These are phyloP conservation scores for Carpinus viminea DNA, from an alignment of 306 rosid genomes.

Conservation along the genomic window DNA sequence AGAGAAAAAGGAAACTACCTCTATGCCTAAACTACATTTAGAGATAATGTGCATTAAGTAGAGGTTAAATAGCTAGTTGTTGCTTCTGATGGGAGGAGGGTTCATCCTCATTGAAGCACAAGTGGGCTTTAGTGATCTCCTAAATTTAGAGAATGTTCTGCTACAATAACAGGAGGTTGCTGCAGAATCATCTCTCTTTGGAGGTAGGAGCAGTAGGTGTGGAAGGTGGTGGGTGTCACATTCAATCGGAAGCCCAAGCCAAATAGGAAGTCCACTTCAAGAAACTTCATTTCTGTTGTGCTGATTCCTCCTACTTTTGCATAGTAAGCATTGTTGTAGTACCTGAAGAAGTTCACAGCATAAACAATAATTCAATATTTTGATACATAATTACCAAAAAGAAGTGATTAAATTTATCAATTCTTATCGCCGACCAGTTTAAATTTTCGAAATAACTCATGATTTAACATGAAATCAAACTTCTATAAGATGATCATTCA, in stretches of 20 bases:
- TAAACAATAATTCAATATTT: background rate
- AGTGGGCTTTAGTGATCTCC: conserved; percentile 55
- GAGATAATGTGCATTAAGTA: conserved; percentile 14
- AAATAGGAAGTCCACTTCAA: conserved; percentile 88
- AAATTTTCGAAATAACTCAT: too few relatives aligned
- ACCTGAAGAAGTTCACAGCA: conserved; percentile 46
- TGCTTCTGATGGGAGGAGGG: conserved; percentile 65
- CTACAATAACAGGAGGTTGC: conserved; percentile 57
- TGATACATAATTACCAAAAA: background rate
- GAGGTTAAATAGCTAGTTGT: conserved; percentile 71
- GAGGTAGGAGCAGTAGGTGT: conserved; percentile 64
- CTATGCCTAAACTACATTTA: conserved; percentile 37
- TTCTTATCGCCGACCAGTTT: too few relatives aligned
- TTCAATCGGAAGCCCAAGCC: conserved; percentile 84
- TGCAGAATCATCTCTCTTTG: conserved; percentile 73
- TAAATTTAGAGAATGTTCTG: conserved; percentile 54
- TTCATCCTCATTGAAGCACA: conserved; percentile 79
- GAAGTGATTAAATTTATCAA: background rate
- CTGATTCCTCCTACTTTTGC: conserved; percentile 99
- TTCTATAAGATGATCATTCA: too few relatives aligned
- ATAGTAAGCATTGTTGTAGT: conserved; percentile 93
- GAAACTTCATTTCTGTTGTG: conserved; percentile 86
- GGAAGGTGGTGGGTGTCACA: conserved; percentile 77
- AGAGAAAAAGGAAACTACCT: conserved; percentile 30
- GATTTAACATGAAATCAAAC: too few relatives aligned